A percentile compares a stretch with the other conserved stretches of the same genome.
Evolutionary conservation across 2,329 filamentous ascomycete species (phyloP).

Genomic region (Graphilbum fragrans): DNA sequence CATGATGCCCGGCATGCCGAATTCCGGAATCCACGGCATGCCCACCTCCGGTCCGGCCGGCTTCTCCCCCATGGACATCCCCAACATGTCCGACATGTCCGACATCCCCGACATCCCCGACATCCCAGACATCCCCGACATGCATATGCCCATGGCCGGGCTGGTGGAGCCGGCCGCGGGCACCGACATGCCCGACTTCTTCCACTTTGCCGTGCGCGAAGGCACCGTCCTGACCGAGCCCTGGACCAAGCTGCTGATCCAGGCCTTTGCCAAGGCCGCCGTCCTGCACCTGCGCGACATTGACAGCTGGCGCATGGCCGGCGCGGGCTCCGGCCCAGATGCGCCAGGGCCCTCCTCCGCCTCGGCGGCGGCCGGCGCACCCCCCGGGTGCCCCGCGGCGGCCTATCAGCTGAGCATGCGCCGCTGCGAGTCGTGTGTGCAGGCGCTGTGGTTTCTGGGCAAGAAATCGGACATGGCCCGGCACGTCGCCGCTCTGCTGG

Average conservation of each 20-base stretch:
- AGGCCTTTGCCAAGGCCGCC: constrained; percentile 37
- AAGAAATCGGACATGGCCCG: constrained; percentile 37
- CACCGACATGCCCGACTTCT: constrained; percentile 27
- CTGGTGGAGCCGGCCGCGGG: constrained; percentile 10
- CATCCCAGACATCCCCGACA: no score
- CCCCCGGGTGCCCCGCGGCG: constrained; percentile 1
- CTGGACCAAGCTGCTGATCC: constrained; percentile 43
- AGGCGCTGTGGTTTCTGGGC: constrained; percentile 40
- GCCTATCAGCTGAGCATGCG: constrained; percentile 16
- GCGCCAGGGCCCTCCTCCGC: constrained; percentile 11
- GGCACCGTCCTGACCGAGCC: constrained; percentile 47
- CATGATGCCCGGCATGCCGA: no score
- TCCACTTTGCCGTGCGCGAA: constrained; percentile 40
- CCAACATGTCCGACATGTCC: no score
- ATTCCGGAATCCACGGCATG: no score
- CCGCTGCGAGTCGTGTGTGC: constrained; percentile 34
- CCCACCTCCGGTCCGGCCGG: not conserved
- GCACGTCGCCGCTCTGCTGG: constrained; percentile 41
- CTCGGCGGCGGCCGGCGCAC: constrained; percentile 12
- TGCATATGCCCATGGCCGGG: no score
- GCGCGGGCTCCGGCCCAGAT: not conserved
- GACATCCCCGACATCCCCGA: no score
- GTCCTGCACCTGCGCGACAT: constrained; percentile 23
- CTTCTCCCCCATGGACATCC: not conserved
- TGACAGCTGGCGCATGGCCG: constrained; percentile 13